phyloP scores from a whole-genome alignment of 2,329 filamentous ascomycete genomes.

The Alternaria consortialis region DNA sequence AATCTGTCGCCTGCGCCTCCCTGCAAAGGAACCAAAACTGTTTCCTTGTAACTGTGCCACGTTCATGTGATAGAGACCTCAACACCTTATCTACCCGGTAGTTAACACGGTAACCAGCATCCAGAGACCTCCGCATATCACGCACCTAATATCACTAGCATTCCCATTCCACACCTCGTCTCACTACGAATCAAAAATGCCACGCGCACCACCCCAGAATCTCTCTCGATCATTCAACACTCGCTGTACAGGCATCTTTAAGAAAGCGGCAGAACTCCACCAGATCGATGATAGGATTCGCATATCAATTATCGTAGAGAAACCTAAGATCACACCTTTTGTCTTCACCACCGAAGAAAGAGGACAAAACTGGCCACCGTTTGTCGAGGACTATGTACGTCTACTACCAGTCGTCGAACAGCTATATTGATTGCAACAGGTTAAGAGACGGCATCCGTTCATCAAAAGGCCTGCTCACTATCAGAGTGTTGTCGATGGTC shows the following conservation, averaged over 20 bases:
- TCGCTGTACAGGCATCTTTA: neutral
- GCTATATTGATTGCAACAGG: neutral
- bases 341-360: neutral
- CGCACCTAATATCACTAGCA: no score
- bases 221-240: neutral
- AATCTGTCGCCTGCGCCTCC: neutral
- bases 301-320: neutral
- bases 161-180: no score
- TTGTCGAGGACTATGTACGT: neutral
- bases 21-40: no score
- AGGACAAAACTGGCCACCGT: neutral
- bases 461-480: slow-evolving; percentile 1
- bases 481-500: neutral
- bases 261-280: neutral
- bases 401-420: neutral
- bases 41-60: no score
- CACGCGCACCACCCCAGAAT: neutral
- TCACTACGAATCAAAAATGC: neutral
- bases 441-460: neutral
- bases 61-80: no score
- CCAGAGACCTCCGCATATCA: no score
- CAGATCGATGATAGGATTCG: neutral
- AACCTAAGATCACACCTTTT: neutral
- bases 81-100: no score
- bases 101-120: neutral